phyloP scores from a whole-genome alignment of 2,329 filamentous ascomycete genomes.

The Aureobasidium sp. region DNA sequence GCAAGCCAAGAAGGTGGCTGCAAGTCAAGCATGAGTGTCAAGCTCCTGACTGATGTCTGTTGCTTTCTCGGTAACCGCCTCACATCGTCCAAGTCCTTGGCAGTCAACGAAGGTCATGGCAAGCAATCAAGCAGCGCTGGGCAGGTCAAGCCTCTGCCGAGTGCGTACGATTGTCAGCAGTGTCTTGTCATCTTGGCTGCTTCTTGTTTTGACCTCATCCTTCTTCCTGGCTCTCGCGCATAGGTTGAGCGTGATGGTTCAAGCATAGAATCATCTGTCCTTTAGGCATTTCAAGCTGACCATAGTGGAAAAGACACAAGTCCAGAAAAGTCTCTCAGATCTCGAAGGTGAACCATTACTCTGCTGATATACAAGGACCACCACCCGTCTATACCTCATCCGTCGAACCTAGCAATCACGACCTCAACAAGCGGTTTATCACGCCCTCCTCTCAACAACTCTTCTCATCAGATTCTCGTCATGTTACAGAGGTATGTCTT shows the following conservation, averaged over 20 bases:
- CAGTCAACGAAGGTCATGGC: neutral
- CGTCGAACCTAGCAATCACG: too few species aligned
- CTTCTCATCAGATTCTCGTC: too few species aligned
- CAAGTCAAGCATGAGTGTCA: neutral
- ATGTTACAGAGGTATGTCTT: too few species aligned
- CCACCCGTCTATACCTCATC: too few species aligned
- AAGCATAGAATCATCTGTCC: too few species aligned
- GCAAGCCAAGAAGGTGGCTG: slow-evolving; percentile 8
- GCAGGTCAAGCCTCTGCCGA: neutral
- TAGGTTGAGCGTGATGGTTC: neutral
- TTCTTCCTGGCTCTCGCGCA: neutral
- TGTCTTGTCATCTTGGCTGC: neutral
- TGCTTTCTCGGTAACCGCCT: neutral
- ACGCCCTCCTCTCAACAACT: too few species aligned
- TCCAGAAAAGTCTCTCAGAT: too few species aligned
- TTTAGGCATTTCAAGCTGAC: too few species aligned
- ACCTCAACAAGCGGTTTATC: too few species aligned
- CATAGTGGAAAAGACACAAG: too few species aligned
- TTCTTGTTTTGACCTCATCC: neutral
- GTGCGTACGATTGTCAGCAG: neutral
- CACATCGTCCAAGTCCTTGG: neutral
- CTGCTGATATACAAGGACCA: too few species aligned
- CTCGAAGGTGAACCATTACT: too few species aligned
- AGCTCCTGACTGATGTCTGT: neutral
- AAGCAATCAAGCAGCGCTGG: neutral